A percentile compares a stretch with the other conserved stretches of the same genome.
These are phyloP conservation scores for Lophium mytilinum DNA, from an alignment of 495 filamentous ascomycete genomes.

Conservation along the genomic window DNA sequence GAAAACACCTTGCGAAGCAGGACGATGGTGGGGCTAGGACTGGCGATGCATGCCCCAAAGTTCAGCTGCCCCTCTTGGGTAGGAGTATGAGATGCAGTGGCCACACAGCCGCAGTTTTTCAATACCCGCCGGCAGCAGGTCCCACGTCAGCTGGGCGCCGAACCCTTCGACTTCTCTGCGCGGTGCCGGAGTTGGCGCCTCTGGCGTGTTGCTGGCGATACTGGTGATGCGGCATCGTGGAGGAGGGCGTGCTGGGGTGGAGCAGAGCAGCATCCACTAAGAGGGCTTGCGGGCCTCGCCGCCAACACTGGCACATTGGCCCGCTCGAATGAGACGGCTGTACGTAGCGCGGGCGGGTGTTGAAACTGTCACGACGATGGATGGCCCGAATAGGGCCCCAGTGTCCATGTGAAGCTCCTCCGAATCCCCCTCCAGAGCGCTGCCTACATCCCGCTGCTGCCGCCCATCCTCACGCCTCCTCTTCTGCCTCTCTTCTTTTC, in stretches of 20 bases:
- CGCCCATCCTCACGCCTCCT: not conserved
- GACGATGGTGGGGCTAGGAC: not conserved
- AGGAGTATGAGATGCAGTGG: not conserved
- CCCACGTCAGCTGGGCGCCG: not conserved
- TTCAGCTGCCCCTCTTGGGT: not conserved
- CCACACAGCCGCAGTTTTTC: not conserved
- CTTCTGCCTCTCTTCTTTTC: not conserved
- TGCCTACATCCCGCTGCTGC: not conserved
- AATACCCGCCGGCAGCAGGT: not conserved
- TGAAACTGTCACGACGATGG: conserved; percentile 13
- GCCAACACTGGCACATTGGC: not conserved
- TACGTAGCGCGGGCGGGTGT: conserved; percentile 24
- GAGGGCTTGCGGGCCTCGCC: not conserved
- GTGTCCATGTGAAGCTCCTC: conserved; percentile 1
- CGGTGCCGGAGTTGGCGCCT: not conserved
- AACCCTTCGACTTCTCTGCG: not conserved
- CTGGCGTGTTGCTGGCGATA: not conserved
- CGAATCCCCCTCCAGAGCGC: conserved; percentile 1
- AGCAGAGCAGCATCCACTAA: not conserved
- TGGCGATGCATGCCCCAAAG: not conserved
- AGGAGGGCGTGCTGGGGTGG: not conserved
- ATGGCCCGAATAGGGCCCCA: conserved; percentile 6
- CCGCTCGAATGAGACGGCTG: conserved; percentile 18
- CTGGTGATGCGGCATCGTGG: not conserved
- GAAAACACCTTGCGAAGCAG: not conserved